These are phyloP conservation scores for Candida sakaeoensis DNA, from an alignment of 805 yeast species.

Conservation along the genomic window DNA sequence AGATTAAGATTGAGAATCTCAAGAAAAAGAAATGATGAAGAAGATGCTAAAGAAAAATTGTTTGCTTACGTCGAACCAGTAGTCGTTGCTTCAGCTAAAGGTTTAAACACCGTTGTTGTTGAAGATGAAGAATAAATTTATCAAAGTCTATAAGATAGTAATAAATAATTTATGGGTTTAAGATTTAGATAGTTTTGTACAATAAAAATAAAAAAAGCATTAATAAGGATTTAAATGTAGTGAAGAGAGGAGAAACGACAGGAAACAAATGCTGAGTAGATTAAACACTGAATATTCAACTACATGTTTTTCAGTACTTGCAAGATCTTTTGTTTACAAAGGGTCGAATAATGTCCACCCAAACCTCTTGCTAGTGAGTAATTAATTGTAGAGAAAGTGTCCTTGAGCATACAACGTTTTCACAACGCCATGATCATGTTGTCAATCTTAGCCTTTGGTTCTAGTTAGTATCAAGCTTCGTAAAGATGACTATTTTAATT, in stretches of 20 bases:
- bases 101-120: conserved; percentile 96
- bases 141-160: neutral
- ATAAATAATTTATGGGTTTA: conserved; percentile 3
- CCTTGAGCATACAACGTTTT: no score
- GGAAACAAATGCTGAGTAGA: neutral
- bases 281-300: no score
- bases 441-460: no score
- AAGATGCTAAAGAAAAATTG: conserved; percentile 96
- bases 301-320: no score
- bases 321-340: no score
- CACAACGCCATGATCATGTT: no score
- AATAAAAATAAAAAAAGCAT: conserved; percentile 6
- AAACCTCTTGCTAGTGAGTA: no score
- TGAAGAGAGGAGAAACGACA: neutral
- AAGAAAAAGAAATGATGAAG: conserved; percentile 99
- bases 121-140: conserved; percentile 55
- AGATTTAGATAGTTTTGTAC: conserved; percentile 7
- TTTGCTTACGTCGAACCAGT: conserved; percentile 98
- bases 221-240: no score
- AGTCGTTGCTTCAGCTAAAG: conserved; percentile 90
- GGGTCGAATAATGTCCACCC: no score
- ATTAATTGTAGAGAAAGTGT: no score
- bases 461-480: no score
- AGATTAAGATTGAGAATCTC: conserved; percentile 98
- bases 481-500: neutral